Base-by-base conservation (phyloP, 2,329 filamentous ascomycete genomes). In the Trichoderma sp. region DNA sequence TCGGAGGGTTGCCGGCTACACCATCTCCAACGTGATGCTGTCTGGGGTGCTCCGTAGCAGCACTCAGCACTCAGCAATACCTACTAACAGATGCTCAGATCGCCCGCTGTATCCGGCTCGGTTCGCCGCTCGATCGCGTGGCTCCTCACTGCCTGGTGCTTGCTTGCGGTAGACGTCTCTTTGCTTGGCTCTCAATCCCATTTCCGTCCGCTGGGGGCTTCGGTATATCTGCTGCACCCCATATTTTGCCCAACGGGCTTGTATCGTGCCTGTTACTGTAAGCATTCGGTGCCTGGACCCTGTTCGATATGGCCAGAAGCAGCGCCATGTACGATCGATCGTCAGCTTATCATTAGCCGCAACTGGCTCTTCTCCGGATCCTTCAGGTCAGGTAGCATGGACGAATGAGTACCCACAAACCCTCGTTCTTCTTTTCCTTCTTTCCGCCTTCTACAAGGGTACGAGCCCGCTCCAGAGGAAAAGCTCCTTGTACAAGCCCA, bases 71-170 rank as follows among this genome's bases (percentile, higher is more conserved):
- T 29, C 49, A 37, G 31, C 29, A 55, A 49, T 33, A 37, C 33
- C 10, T 33, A 37, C 33, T 33, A 33, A 66, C 19, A 58, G 10
- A 19, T 21, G 47, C 63, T 40, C 37, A 52, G 55, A 57, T 59
- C 55, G 29, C 63, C 63, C 63, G 55, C 55, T 67, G 63, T 59
- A 35, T 67, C 63, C 63, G 63, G 63, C 63, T 59, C 63, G 55
- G 63, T 67, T 67, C 55, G 63, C 63, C 35, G 63, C 63, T 67
- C 29, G 27, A 58, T 58, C 63, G 58, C 56, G 40, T 57, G 63
- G 63, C 63, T 59, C 40, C 21, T 67, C 29, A 37, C 37, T 67
- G 63, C 63, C 40, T 35, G 29, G 29, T 33, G 19, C 37, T 59
- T 67, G 63, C 63, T 47, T 35, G 40, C 40, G 63, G 40, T 43